These are phyloP conservation scores for Gigaspora rosea DNA, from an alignment of 192 early-diverging fungal species.

Conservation along the genomic window DNA sequence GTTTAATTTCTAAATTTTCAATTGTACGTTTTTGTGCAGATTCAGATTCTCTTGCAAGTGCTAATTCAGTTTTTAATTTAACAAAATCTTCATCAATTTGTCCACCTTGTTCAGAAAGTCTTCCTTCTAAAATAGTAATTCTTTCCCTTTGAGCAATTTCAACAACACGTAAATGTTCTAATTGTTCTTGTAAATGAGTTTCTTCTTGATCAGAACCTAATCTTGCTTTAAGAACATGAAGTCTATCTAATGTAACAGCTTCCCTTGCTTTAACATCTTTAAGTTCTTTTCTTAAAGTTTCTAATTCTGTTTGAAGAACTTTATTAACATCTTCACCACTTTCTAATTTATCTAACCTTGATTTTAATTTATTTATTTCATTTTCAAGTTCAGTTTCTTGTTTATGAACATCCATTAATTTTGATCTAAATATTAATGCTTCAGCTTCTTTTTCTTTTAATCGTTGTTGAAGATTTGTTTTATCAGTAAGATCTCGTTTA, in stretches of 20 bases:
- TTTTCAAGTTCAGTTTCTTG: constrained; percentile 15
- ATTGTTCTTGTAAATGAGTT: constrained; percentile 24
- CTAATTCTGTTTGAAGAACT: constrained; percentile 13
- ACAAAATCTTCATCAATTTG: constrained; percentile 13
- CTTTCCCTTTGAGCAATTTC: constrained; percentile 17
- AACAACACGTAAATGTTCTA: constrained; percentile 6
- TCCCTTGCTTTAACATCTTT: constrained; percentile 5
- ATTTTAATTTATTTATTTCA: constrained; percentile 28
- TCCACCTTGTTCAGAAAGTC: constrained; percentile 7
- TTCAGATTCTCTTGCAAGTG: constrained; percentile 10
- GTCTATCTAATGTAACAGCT: background rate
- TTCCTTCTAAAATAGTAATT: background rate
- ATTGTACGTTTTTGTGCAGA: constrained; percentile 4
- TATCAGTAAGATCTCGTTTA: constrained; percentile 30
- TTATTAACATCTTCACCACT: constrained; percentile 17
- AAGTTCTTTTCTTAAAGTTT: constrained; percentile 20
- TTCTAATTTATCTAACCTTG: background rate
- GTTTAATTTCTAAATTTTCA: constrained; percentile 6
- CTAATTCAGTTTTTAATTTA: constrained; percentile 10
- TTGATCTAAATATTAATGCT: constrained; percentile 11
- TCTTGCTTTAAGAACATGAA: constrained; percentile 19
- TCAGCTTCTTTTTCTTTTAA: constrained; percentile 27
- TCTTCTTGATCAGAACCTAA: constrained; percentile 10
- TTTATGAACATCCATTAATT: constrained; percentile 29
- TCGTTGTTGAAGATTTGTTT: constrained; percentile 16